Evolutionary conservation across 305 asterid species (phyloP), one percentile per base, ranked within the genome.

Genomic region (Rubia tinctorum): DNA sequence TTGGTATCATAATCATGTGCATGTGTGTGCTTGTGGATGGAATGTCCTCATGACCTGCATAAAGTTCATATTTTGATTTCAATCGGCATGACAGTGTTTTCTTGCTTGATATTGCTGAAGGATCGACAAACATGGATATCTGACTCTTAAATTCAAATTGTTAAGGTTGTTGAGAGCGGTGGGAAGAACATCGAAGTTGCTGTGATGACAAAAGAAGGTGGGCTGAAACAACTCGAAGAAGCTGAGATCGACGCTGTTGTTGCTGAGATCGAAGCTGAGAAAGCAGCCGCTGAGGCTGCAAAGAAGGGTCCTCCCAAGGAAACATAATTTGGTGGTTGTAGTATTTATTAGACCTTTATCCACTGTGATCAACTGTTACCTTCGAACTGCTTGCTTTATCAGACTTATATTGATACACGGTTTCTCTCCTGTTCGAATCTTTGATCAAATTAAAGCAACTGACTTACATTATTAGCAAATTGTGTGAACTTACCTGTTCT

Each of bases 151-250:
- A 58, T 72, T 68, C 6, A 61, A 51, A 6, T 5, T 42, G 44
- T 71, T 11, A 73, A 85, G 89, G 91, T 85, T 58, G 91, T 87
- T 70, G 98, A 94, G 88, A 90, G 97, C 70, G 98, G 97, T 30
- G 98, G 98, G 75, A 94, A 91, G 89, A 94, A 94, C 84, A 88
- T 94, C n/a, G 98, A 94, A 84, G 97, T 90, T 59, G 98, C 96
- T 72, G 96, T 94, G 63, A 94, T 94, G 97, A 94, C 98, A 27
- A 91, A 86, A 82, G 90, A 91, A 56, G 79, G 77, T 39, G 98
- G 97, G 64, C 82, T 94, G 77, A 80, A 76, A 61, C 97, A 90
- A 78, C 97, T 94, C 58, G 98, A 94, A 77, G 98, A 94, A 84
- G 91, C 92, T 72, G 98, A 94, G 75, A 93, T 93, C 5, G 97